Evolutionary conservation across 2,329 filamentous ascomycete species (phyloP).

Genomic region (Claviceps cyperi): DNA sequence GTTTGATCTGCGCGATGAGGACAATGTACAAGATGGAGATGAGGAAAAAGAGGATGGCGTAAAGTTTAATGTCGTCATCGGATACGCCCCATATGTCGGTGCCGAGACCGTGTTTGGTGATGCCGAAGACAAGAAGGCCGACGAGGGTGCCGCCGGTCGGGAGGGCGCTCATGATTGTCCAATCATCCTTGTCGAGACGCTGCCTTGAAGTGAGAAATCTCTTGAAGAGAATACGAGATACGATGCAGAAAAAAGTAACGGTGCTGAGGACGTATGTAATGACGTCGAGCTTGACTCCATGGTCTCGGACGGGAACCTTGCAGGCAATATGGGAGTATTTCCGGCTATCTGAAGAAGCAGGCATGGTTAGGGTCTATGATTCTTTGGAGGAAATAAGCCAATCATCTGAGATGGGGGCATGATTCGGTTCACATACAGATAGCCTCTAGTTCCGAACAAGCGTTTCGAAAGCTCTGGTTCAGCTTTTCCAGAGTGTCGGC

Average conservation of each 20-base stretch:
- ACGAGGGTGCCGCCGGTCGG: slow-evolving; percentile 9
- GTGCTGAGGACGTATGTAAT: slow-evolving; percentile 5
- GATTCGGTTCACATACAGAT: not conserved
- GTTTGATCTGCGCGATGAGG: slow-evolving; percentile 23
- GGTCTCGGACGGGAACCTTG: not conserved
- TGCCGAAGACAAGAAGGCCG: slow-evolving; percentile 10
- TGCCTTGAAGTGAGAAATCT: slow-evolving; percentile 14
- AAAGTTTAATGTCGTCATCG: slow-evolving; percentile 9
- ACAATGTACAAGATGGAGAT: slow-evolving; percentile 24
- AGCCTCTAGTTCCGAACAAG: not conserved
- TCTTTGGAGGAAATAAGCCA: too few species aligned
- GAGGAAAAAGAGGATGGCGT: slow-evolving; percentile 19
- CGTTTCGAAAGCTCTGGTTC: not conserved
- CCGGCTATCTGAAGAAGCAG: not conserved
- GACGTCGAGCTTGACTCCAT: not conserved
- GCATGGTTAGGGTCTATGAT: not conserved
- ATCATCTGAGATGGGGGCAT: too few species aligned
- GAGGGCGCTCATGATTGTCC: slow-evolving; percentile 12
- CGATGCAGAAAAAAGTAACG: slow-evolving; percentile 6
- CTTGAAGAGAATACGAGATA: slow-evolving; percentile 9
- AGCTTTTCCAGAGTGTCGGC: not conserved
- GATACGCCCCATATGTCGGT: not conserved
- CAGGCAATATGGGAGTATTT: not conserved
- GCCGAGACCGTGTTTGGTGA: slow-evolving; percentile 15
- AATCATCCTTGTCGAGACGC: slow-evolving; percentile 20